Percentiles rank a stretch among this genome's conserved stretches.
Evolutionary conservation across 208 protist species (phyloP).

Genomic region (Naegleria lovaniensis): DNA sequence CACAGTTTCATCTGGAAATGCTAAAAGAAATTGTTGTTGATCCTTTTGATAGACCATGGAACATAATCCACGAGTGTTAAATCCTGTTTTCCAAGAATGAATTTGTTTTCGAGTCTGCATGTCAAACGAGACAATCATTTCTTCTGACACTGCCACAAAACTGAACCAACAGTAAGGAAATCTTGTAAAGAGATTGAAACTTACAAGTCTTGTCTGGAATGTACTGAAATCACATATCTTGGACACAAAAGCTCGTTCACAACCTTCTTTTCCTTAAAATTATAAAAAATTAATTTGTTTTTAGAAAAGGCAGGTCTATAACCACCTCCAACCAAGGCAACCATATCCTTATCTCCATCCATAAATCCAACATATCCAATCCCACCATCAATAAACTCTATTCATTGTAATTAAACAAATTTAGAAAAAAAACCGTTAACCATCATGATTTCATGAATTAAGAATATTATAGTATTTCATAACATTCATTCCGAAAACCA

Average conservation of each 20-base stretch:
- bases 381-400: slow-evolving; percentile 16
- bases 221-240: not conserved
- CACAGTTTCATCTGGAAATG: not conserved
- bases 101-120: not conserved
- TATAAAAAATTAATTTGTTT: not conserved
- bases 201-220: not conserved
- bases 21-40: not conserved
- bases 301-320: not conserved
- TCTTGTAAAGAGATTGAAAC: no score
- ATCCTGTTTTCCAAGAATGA: not conserved
- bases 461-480: no score
- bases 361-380: not conserved
- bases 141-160: not conserved
- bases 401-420: no score
- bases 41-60: not conserved
- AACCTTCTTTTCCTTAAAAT: not conserved
- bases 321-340: not conserved
- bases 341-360: not conserved
- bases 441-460: no score
- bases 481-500: no score
- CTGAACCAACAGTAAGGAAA: no score
- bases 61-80: not conserved
- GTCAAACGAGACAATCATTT: not conserved
- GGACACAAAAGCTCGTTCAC: not conserved
- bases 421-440: no score